Evolutionary conservation across 75 land plant genomes (phyloP).

Genomic region (Isoetes taiwanensis): DNA sequence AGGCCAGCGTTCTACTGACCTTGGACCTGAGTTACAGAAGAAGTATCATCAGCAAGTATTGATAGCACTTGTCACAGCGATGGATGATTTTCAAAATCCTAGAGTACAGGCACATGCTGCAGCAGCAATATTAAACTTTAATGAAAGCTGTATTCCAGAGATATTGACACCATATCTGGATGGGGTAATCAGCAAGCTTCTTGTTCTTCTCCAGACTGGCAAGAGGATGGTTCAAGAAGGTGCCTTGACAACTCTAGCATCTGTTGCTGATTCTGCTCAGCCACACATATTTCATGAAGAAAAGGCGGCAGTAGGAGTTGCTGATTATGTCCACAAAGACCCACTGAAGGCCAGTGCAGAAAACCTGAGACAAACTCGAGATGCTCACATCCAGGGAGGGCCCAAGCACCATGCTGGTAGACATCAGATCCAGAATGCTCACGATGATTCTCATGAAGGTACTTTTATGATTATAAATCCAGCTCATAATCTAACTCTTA

Average conservation of each 20-base stretch:
- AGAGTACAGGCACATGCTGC: conserved; percentile 99
- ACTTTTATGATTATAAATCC: no score
- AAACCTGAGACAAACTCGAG: no score
- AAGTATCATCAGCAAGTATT: conserved; percentile 74
- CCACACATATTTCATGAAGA: no score
- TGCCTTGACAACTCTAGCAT: conserved; percentile 88
- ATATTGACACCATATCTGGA: conserved; percentile 90
- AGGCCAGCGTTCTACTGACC: conserved; percentile 89
- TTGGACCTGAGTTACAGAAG: conserved; percentile 88
- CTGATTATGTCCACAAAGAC: no score
- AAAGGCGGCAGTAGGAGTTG: no score
- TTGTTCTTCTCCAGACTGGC: conserved; percentile 89
- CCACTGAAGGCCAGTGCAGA: no score
- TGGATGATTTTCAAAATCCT: conserved; percentile 99
- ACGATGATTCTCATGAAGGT: no score
- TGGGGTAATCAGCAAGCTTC: conserved; percentile 83
- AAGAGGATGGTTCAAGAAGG: conserved; percentile 99
- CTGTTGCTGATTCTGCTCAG: conserved; percentile 98
- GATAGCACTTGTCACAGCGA: conserved; percentile 74
- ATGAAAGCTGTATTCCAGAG: conserved; percentile 90
- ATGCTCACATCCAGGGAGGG: no score
- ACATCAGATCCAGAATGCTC: no score
- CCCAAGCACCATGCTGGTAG: no score
- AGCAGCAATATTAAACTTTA: conserved; percentile 90
- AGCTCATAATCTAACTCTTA: no score